Evolutionary conservation across 495 filamentous ascomycete species (phyloP).

Genomic region (Lophium mytilinum): DNA sequence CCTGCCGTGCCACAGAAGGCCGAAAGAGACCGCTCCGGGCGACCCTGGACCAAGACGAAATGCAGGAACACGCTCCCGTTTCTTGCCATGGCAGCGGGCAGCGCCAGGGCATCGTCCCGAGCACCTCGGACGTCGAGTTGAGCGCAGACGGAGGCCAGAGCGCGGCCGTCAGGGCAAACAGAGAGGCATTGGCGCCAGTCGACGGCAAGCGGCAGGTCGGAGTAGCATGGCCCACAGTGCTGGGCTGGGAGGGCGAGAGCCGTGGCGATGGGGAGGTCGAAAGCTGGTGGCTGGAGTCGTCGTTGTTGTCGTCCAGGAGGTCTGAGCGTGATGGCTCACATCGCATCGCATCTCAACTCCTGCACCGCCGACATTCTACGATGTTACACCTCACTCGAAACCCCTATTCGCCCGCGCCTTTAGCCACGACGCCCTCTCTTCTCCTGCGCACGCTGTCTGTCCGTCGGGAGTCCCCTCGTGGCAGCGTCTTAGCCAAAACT

Average conservation of each 20-base stretch:
- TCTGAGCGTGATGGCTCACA: slow-evolving; percentile 3
- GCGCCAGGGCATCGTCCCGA: neutral
- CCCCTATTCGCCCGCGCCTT: slow-evolving; percentile 19
- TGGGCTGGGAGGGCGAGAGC: slow-evolving; percentile 15
- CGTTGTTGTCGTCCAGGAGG: neutral
- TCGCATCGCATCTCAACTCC: neutral
- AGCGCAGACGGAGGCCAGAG: neutral
- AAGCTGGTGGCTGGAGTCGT: neutral
- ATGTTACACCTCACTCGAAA: slow-evolving; percentile 10
- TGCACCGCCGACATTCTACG: slow-evolving; percentile 18
- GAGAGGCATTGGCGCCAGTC: slow-evolving; percentile 1
- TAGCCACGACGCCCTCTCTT: slow-evolving; percentile 10
- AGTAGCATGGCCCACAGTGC: slow-evolving; percentile 6
- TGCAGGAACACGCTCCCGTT: too few relatives aligned
- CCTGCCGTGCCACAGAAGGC: neutral
- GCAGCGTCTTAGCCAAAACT: neutral
- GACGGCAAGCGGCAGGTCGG: slow-evolving; percentile 15
- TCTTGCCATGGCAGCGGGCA: too few relatives aligned
- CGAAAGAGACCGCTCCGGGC: too few relatives aligned
- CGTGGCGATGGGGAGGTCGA: slow-evolving; percentile 4
- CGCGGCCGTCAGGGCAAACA: slow-evolving; percentile 5
- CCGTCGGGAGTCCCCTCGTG: neutral
- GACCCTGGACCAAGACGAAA: too few relatives aligned
- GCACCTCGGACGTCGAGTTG: slow-evolving; percentile 3
- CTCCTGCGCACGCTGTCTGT: neutral